These are phyloP conservation scores for Amanita exitialis DNA, from an alignment of 768 basidiomycete species.

Conservation along the genomic window DNA sequence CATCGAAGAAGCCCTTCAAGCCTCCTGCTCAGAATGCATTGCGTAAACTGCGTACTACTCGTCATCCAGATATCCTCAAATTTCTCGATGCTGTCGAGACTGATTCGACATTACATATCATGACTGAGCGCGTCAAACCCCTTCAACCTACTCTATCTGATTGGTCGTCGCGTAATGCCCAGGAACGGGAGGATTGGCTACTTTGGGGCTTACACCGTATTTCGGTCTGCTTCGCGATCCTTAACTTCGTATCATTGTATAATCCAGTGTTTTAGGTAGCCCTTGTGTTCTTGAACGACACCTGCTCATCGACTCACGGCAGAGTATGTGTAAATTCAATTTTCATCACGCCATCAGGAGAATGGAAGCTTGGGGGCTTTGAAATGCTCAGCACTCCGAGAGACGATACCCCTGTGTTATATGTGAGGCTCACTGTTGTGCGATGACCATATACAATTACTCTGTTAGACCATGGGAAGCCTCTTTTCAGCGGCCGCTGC, in stretches of 20 bases:
- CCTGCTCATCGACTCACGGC: slow-evolving; percentile 76
- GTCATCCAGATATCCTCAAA: slow-evolving; percentile 94
- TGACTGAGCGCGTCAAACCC: slow-evolving; percentile 89
- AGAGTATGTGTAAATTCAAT: slow-evolving; percentile 65
- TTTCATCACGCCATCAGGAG: slow-evolving; percentile 87
- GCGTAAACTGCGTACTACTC: slow-evolving; percentile 79
- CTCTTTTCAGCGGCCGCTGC: slow-evolving; percentile 49
- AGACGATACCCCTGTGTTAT: slow-evolving; percentile 70
- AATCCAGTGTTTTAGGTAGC: slow-evolving; percentile 50
- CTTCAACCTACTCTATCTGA: slow-evolving; percentile 50
- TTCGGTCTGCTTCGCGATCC: slow-evolving; percentile 38
- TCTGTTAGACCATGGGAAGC: slow-evolving; percentile 53
- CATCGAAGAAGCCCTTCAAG: slow-evolving; percentile 45
- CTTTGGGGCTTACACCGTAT: slow-evolving; percentile 91
- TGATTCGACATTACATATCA: slow-evolving; percentile 79
- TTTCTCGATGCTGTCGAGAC: slow-evolving; percentile 93
- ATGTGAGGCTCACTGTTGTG: slow-evolving; percentile 41
- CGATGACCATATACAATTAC: slow-evolving; percentile 4
- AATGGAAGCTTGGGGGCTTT: slow-evolving; percentile 96
- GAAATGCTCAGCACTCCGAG: slow-evolving; percentile 80
- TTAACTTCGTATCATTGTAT: background rate
- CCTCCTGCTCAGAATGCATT: slow-evolving; percentile 84
- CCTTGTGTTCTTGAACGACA: slow-evolving; percentile 81
- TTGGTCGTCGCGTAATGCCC: slow-evolving; percentile 51
- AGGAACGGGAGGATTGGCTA: slow-evolving; percentile 78